Base-by-base conservation (phyloP, 2,329 filamentous ascomycete genomes). In the Sporothrix euskadiensis region DNA sequence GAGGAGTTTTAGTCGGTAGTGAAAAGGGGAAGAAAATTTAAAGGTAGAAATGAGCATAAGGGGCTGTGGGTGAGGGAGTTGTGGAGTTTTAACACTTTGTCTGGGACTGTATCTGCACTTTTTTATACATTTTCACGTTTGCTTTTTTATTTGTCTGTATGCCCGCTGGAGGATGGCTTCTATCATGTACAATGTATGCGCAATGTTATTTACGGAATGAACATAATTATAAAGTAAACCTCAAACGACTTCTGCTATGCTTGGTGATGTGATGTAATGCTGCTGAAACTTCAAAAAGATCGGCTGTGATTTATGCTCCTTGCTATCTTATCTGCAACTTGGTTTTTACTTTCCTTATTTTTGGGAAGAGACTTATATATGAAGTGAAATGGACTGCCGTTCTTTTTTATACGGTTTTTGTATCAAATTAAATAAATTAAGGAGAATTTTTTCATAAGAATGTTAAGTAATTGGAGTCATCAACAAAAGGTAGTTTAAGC, bases 1-100 rank as follows among this genome's bases (percentile, higher is more conserved):
- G 94, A 97, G 76, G 88, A 89, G 75, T 81, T 82, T 63, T 87
- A 78, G 80, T 70, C 3, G n/a, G 4, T 16, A 54, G 32, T 14
- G 39, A 47, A 7, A 44, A 39, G n/a, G 12, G 32, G 12, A 39
- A 71, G 61, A 22, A 63, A 35, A 59, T 49, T 59, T n/a, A 30
- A 47, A 9, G 61, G 61, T 30, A 26, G 47, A 66, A 4, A 30
- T 8, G 16, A 9, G 61, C 8, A 14, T 26, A 10, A 41, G n/a
- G 26, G 44, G 56, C 35, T 35, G 35, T 7, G 41, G 57, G 4
- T 41, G n/a, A 39, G 32, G 66, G 66, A 71, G 56, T 71, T 19
- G 14, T 54, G 70, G 39, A 54, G 41, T 66, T 71, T 59, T n/a
- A 12, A 26, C 16, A 30, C 26, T 26, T 26, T 41, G 39, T 71